A percentile compares a stretch with the other conserved stretches of the same genome.
Conservation (phyloP, 208 protist species). For the Phytomonas francai region DNA sequence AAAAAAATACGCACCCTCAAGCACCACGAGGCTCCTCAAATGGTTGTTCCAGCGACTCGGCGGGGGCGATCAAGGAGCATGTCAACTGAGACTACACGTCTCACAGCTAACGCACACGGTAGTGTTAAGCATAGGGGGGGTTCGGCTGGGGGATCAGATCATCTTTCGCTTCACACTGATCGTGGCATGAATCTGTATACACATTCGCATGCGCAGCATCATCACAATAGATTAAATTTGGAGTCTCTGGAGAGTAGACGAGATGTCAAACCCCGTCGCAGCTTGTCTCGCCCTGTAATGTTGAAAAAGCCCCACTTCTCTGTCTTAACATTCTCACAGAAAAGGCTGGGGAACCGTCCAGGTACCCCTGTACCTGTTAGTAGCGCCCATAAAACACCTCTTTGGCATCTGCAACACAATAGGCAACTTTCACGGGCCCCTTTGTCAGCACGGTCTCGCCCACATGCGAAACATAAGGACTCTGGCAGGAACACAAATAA, state of each 20-base stretch:
- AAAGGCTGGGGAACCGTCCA: not conserved
- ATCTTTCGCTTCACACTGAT: not conserved
- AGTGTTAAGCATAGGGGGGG: not conserved
- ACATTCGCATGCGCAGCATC: not conserved
- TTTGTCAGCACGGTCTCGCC: not conserved
- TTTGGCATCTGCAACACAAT: not conserved
- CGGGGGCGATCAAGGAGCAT: not conserved
- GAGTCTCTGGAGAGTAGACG: not conserved
- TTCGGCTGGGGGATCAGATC: not conserved
- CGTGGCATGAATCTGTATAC: not conserved
- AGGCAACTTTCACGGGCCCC: not conserved
- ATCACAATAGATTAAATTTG: not conserved
- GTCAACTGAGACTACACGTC: not conserved
- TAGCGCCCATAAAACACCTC: not conserved
- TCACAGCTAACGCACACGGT: not conserved
- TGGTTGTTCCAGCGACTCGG: not conserved
- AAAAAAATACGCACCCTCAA: not conserved
- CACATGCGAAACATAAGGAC: not conserved
- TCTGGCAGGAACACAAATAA: not conserved
- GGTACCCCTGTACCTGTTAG: not conserved
- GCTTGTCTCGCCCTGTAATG: not conserved
- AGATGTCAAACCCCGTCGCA: not conserved
- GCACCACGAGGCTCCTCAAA: not conserved
- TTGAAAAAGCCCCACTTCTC: not conserved
- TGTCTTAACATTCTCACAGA: not conserved